phyloP scores from a whole-genome alignment of 2,329 filamentous ascomycete species.

The Reticulascus tulasneorum region DNA sequence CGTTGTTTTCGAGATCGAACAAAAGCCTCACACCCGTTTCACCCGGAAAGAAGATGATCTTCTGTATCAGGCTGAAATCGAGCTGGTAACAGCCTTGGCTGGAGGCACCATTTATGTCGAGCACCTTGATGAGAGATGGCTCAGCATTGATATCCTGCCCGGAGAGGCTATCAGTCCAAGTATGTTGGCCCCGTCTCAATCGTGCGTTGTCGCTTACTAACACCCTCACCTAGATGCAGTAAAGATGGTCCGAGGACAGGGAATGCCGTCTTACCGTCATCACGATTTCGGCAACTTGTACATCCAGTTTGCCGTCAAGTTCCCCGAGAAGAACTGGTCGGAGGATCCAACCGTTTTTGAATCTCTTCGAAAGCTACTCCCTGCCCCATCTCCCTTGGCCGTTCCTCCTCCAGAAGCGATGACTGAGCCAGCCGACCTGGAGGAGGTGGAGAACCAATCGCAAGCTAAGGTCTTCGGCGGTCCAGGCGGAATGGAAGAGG shows the following conservation, averaged over 20 bases:
- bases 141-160: conserved; percentile 86
- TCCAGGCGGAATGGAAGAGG: conserved; percentile 60
- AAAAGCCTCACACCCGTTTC: conserved; percentile 96
- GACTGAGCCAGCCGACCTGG: conserved; percentile 83
- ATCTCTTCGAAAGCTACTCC: conserved; percentile 79
- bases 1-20: conserved; percentile 97
- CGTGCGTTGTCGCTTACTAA: background rate
- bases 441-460: conserved; percentile 74
- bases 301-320: conserved; percentile 96
- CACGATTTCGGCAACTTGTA: conserved; percentile 96
- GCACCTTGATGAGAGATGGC: conserved; percentile 95
- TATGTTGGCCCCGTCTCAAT: conserved; percentile 44
- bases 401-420: conserved; percentile 78
- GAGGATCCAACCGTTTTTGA: conserved; percentile 67
- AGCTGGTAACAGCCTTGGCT: conserved; percentile 89
- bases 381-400: conserved; percentile 58
- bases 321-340: conserved; percentile 76
- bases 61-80: conserved; percentile 92
- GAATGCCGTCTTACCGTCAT: conserved; percentile 94
- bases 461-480: conserved; percentile 61
- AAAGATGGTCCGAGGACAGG: conserved; percentile 93
- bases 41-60: conserved; percentile 95
- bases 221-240: conserved; percentile 60
- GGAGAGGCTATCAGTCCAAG: conserved; percentile 92
- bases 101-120: conserved; percentile 90